Evolutionary conservation across 2,329 filamentous ascomycete species (phyloP), one percentile per base, ranked within the genome.

Genomic region (Stagonosporopsis vannaccii): DNA sequence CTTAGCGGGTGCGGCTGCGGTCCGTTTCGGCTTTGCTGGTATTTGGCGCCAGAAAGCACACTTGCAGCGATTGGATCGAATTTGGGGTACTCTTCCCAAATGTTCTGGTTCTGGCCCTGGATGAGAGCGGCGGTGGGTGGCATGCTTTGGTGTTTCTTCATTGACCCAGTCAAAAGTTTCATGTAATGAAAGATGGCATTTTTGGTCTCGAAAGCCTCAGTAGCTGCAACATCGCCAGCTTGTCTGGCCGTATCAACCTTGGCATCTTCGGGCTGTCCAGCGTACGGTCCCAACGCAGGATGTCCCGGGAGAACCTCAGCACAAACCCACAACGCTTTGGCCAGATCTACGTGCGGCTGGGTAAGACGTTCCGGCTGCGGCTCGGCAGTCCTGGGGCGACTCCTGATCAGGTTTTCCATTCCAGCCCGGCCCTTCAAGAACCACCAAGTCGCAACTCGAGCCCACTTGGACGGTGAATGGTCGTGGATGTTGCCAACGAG

Each of bases 381-480:
- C 58, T 86, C 82, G 4, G 83, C 80, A 37, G 77, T 81, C 32
- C 80, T 77, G 26, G 87, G 83, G 6, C 85, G 83, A 48, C 86
- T 87, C 58, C 91, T 84, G 42, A 96, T 87, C 35, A 88, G 81
- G 12, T 79, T 76, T 73, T 97, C 93, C 47, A 97, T 81, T 9
- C 87, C 87, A 68, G 88, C 85, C 59, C 92, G 87, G 19, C 92
- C 93, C 64, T 86, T 89, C 41, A 96, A 72, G 69, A 97, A 96
- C 93, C 93, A 97, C 93, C 93, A 97, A 0, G 91, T 80, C 3
- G 87, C 88, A 22, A 87, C 88, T 55, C 90, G 84, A 9, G 89
- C 81, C 79, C 93, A 89, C 57, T 92, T 86, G 42, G 83, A 81
- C 0, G 89, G 81, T 0, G 86, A 80, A 46, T 85, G 88, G 26